Percentiles rank a stretch among this genome's conserved stretches.
These are phyloP conservation scores for Triangularia verruculosa DNA, from an alignment of 2,329 filamentous ascomycete genomes.

Conservation along the genomic window DNA sequence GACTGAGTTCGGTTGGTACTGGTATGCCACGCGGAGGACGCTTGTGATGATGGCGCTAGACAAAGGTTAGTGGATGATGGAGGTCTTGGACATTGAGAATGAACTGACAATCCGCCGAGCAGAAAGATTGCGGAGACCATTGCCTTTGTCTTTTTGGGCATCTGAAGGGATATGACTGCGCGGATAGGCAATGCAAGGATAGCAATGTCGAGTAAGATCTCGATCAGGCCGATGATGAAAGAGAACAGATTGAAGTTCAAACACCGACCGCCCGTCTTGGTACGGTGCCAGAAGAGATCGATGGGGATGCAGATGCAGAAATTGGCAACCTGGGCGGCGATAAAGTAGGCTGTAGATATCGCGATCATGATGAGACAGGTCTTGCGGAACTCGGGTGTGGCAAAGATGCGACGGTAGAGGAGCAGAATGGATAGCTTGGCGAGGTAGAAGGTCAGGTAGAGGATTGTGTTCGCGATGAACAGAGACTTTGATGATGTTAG, in stretches of 20 bases:
- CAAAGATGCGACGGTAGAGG: not conserved
- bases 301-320: conserved; percentile 1
- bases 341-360: not conserved
- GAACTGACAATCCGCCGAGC: not conserved
- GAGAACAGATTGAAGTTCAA: conserved; percentile 2
- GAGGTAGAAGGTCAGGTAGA: not conserved
- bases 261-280: not conserved
- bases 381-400: not conserved
- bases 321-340: not conserved
- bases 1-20: not conserved
- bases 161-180: not conserved
- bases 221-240: not conserved
- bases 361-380: not conserved
- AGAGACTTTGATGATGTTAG: not conserved
- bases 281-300: not conserved
- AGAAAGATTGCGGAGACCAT: not conserved
- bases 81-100: not conserved
- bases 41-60: not conserved
- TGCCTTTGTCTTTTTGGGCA: not conserved
- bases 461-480: not conserved
- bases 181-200: not conserved
- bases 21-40: not conserved
- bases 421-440: not conserved
- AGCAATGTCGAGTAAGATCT: not conserved
- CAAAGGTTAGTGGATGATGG: not conserved